These are phyloP conservation scores for Sesbania bispinosa DNA, from an alignment of 306 rosid genomes.

Conservation along the genomic window DNA sequence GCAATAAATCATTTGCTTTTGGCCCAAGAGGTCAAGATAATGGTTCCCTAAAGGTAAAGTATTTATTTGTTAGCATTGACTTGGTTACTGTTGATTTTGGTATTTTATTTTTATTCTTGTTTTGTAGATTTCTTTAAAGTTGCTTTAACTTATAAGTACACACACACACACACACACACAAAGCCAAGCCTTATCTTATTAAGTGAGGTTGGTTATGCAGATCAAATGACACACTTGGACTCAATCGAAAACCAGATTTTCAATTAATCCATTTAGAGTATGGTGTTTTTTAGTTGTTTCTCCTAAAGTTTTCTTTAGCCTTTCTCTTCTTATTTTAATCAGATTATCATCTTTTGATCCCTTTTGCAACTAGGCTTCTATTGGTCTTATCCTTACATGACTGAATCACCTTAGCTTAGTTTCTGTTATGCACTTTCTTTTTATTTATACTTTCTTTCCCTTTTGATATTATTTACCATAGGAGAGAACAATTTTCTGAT, in stretches of 20 bases:
- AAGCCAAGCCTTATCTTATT: not conserved
- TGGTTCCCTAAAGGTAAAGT: constrained; percentile 62
- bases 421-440: constrained; percentile 5
- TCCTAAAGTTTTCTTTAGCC: not conserved
- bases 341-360: not conserved
- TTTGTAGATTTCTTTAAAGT: too few species aligned
- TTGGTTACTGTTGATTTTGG: not conserved
- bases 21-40: constrained; percentile 66
- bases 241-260: not conserved
- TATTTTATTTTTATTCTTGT: not conserved
- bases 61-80: constrained; percentile 4
- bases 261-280: constrained; percentile 1
- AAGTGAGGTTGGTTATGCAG: not conserved
- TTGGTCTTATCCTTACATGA: constrained; percentile 1
- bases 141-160: too few species aligned
- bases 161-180: too few species aligned
- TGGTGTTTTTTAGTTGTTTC: not conserved
- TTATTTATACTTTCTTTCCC: not conserved
- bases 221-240: not conserved
- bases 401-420: not conserved
- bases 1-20: constrained; percentile 61
- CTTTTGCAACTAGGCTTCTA: not conserved
- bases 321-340: not conserved
- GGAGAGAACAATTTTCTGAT: not conserved
- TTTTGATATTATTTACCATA: not conserved